Conservation (phyloP, 106 monocot species). For the Dioscorea dumetorum region DNA sequence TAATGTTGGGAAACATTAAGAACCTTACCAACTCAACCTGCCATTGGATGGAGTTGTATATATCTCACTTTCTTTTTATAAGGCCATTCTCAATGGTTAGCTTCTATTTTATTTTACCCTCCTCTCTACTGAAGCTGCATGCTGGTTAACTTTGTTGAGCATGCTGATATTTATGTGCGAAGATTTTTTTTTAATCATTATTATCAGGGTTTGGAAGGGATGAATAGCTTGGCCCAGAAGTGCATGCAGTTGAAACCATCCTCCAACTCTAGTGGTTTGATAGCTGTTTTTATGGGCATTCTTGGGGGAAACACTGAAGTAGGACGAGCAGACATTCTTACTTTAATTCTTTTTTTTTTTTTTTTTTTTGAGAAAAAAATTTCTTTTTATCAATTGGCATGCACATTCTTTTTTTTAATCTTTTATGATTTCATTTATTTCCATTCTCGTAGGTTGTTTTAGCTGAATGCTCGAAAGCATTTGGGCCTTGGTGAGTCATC, state of each 20-base stretch:
- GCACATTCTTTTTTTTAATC: not conserved
- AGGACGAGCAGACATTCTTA: not conserved
- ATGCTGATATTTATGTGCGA: too few species aligned
- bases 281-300: constrained; percentile 56
- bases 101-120: not conserved
- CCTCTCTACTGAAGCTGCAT: too few species aligned
- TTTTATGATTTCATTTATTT: constrained; percentile 3
- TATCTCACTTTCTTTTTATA: constrained; percentile 75
- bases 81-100: constrained; percentile 73
- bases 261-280: constrained; percentile 39
- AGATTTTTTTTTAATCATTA: not conserved
- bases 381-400: too few species aligned
- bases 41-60: constrained; percentile 88
- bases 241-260: constrained; percentile 70
- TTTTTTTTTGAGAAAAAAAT: not conserved
- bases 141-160: too few species aligned
- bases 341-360: not conserved
- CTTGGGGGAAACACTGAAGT: constrained; percentile 89
- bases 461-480: constrained; percentile 80
- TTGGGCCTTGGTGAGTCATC: constrained; percentile 81
- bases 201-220: constrained; percentile 77
- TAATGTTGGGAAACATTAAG: constrained; percentile 74
- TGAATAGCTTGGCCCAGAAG: constrained; percentile 70
- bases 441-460: constrained; percentile 59
- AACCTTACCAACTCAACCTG: constrained; percentile 43